phyloP scores from a whole-genome alignment of 1,139 yeast genomes.

The Geotrichum fermentans region DNA sequence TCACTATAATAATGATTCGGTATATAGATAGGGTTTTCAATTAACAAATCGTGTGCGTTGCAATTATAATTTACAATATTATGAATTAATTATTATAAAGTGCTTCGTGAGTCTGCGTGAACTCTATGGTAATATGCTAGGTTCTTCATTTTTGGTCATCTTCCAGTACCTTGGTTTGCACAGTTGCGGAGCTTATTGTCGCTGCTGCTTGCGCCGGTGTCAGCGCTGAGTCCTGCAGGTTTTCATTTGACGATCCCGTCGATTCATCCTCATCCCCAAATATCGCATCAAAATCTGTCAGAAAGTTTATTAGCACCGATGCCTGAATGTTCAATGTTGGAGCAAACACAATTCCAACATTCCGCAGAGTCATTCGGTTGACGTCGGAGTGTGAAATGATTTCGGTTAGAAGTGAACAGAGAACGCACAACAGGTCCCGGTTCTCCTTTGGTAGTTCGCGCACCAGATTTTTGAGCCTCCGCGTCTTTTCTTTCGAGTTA shows the following conservation, averaged over 20 bases:
- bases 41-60: too few relatives aligned
- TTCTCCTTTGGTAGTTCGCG: slow-evolving; percentile 47
- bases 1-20: too few relatives aligned
- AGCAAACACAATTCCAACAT: slow-evolving; percentile 77
- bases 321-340: slow-evolving; percentile 75
- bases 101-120: too few relatives aligned
- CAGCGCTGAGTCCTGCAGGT: background rate
- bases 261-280: slow-evolving; percentile 51
- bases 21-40: too few relatives aligned
- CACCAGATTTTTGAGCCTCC: slow-evolving; percentile 36
- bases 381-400: slow-evolving; percentile 58
- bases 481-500: slow-evolving; percentile 34
- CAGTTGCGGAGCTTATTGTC: too few relatives aligned
- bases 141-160: too few relatives aligned
- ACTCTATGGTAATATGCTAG: too few relatives aligned
- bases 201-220: background rate
- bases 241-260: background rate
- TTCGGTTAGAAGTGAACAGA: slow-evolving; percentile 62
- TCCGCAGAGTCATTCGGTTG: slow-evolving; percentile 80
- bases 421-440: slow-evolving; percentile 55
- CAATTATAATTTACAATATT: too few relatives aligned
- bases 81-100: too few relatives aligned
- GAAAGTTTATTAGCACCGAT: slow-evolving; percentile 56
- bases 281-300: slow-evolving; percentile 60
- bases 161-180: too few relatives aligned